phyloP scores from a whole-genome alignment of 139 green algal species.

The Chlorella vulgaris region DNA sequence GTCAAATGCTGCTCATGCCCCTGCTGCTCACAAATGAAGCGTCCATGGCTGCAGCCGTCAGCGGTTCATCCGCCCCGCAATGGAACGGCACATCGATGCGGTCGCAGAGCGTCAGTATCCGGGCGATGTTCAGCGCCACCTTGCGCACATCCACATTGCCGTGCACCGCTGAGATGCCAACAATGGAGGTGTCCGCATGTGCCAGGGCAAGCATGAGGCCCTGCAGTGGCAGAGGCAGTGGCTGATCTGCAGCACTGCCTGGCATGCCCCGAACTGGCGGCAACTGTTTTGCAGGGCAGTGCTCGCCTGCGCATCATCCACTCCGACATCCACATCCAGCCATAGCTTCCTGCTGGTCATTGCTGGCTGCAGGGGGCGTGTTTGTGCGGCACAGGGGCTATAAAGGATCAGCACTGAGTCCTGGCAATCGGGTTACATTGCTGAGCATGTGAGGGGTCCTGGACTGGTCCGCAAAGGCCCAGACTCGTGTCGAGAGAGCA shows the following conservation, averaged over 20 bases:
- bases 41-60: constrained; percentile 5
- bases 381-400: no score
- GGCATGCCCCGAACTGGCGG: not conserved
- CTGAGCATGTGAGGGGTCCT: no score
- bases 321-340: constrained; percentile 1
- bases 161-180: constrained; percentile 9
- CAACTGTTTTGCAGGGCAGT: not conserved
- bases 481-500: no score
- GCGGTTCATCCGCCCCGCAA: constrained; percentile 1
- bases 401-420: no score
- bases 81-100: not conserved
- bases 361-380: not conserved
- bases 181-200: not conserved
- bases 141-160: not conserved
- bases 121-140: constrained; percentile 4
- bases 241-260: no score
- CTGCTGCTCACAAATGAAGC: constrained; percentile 4
- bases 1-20: no score
- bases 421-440: no score
- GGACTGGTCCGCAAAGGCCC: no score
- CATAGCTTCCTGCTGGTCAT: not conserved
- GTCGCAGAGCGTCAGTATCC: constrained; percentile 5
- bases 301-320: constrained; percentile 11
- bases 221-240: no score
- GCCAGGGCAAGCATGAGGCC: constrained; percentile 1